These are phyloP conservation scores for Starmerella geochares DNA, from an alignment of 805 yeast genomes.

Conservation along the genomic window DNA sequence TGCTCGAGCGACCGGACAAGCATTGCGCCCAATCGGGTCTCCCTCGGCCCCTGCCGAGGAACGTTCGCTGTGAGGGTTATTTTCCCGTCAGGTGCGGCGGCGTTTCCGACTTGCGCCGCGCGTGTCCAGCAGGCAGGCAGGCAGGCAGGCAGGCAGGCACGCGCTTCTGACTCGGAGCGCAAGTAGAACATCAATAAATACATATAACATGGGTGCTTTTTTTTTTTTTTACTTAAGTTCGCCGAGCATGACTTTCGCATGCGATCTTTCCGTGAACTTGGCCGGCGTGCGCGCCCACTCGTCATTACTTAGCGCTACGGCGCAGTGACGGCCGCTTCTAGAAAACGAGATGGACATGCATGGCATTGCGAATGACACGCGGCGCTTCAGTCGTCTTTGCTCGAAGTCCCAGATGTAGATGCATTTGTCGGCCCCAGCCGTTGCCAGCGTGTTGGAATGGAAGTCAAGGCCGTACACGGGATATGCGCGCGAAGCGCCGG, in stretches of 20 bases:
- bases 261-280: constrained; percentile 2
- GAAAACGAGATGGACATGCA: constrained; percentile 16
- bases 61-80: too few species aligned
- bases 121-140: too few species aligned
- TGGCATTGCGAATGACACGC: constrained; percentile 11
- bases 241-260: constrained; percentile 7
- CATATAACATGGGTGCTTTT: too few species aligned
- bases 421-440: constrained; percentile 16
- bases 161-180: too few species aligned
- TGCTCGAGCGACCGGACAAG: too few species aligned
- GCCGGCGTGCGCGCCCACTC: constrained; percentile 13
- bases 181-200: too few species aligned
- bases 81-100: too few species aligned
- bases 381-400: constrained; percentile 2
- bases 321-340: constrained; percentile 6
- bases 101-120: too few species aligned
- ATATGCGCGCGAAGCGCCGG: not conserved
- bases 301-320: constrained; percentile 16
- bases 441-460: not conserved
- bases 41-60: too few species aligned
- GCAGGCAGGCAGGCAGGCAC: too few species aligned
- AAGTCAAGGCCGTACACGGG: constrained; percentile 15
- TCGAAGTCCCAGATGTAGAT: constrained; percentile 14
- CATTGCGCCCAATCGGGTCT: too few species aligned
- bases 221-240: not conserved